phyloP scores from a whole-genome alignment of 2,329 filamentous ascomycete genomes.

The Aspergillus sp. region DNA sequence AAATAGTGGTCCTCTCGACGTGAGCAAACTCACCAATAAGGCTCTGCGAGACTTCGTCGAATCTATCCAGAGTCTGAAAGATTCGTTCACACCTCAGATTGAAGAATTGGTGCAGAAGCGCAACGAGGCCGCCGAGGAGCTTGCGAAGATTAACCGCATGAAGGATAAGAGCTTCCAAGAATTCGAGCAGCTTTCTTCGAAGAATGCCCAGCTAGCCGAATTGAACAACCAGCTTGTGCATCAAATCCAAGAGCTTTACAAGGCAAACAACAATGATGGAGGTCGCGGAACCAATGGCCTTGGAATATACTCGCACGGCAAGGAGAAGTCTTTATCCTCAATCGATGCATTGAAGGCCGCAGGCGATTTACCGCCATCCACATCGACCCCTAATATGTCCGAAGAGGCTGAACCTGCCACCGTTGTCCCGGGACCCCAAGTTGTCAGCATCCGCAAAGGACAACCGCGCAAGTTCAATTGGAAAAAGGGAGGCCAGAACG shows the following conservation, averaged over 20 bases:
- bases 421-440: conserved; percentile 73
- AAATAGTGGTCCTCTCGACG: conserved; percentile 74
- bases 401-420: conserved; percentile 65
- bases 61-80: conserved; percentile 69
- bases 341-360: conserved; percentile 46
- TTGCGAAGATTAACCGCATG: conserved; percentile 75
- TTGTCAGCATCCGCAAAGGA: conserved; percentile 91
- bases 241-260: conserved; percentile 90
- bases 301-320: conserved; percentile 61
- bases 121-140: conserved; percentile 81
- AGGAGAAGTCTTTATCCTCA: conserved; percentile 50
- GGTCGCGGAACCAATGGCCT: conserved; percentile 51
- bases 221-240: conserved; percentile 95
- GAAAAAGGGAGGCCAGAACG: conserved; percentile 93
- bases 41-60: conserved; percentile 63
- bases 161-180: conserved; percentile 93
- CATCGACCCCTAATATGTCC: conserved; percentile 55
- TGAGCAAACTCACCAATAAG: conserved; percentile 66
- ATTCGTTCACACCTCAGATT: conserved; percentile 71
- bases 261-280: conserved; percentile 60
- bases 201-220: conserved; percentile 90
- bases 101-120: conserved; percentile 89
- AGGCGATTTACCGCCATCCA: conserved; percentile 56
- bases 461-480: conserved; percentile 97
- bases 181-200: conserved; percentile 89